Evolutionary conservation across 2,329 filamentous ascomycete species (phyloP).

Genomic region (Metarhizium guizhouense): DNA sequence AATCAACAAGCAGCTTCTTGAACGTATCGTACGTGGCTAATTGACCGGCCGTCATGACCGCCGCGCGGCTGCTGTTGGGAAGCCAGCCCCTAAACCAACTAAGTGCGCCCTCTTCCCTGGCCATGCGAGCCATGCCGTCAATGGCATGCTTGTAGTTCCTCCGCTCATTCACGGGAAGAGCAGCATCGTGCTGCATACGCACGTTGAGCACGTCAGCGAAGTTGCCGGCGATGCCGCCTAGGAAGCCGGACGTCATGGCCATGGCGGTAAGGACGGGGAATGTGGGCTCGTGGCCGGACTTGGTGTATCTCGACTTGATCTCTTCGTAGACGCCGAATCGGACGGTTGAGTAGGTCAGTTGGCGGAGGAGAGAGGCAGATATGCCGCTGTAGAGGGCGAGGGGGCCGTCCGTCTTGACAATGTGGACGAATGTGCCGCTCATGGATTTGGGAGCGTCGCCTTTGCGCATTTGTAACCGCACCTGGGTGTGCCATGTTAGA

Average conservation of each 20-base stretch:
- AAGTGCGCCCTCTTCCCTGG: constrained; percentile 67
- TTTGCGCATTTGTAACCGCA: constrained; percentile 78
- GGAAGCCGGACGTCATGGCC: constrained; percentile 73
- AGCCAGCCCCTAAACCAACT: constrained; percentile 78
- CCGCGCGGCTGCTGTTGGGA: constrained; percentile 72
- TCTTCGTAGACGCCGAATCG: constrained; percentile 96
- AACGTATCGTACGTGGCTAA: constrained; percentile 78
- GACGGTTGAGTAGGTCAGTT: constrained; percentile 92
- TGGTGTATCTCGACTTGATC: constrained; percentile 56
- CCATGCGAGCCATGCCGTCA: constrained; percentile 79
- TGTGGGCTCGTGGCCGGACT: constrained; percentile 51
- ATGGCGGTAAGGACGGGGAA: constrained; percentile 74
- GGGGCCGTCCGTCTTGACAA: constrained; percentile 68
- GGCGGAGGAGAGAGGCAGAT: constrained; percentile 84
- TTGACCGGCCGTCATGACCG: constrained; percentile 82
- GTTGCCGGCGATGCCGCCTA: constrained; percentile 86
- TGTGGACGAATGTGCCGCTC: constrained; percentile 76
- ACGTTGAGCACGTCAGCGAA: constrained; percentile 95
- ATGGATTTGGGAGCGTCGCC: constrained; percentile 71
- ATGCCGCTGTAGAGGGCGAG: constrained; percentile 82
- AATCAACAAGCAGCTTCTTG: constrained; percentile 58
- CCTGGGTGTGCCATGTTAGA: constrained; percentile 36
- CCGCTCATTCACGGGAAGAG: constrained; percentile 62
- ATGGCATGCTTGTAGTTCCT: constrained; percentile 86
- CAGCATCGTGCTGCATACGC: constrained; percentile 90